These are phyloP conservation scores for Danielia oregonensis DNA, from an alignment of 805 yeast species.

Conservation along the genomic window DNA sequence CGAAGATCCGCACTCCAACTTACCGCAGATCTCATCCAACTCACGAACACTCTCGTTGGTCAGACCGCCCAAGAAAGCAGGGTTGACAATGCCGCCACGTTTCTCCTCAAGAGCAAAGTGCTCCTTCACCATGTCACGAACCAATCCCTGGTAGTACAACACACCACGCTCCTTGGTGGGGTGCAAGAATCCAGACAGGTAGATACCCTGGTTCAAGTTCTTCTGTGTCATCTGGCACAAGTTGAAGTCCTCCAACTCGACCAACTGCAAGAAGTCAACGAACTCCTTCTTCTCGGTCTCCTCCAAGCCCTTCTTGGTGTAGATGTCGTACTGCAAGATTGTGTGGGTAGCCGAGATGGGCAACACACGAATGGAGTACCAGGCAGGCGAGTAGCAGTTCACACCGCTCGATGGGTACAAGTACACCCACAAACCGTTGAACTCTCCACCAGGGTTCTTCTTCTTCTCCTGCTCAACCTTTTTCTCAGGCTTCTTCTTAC, in stretches of 20 bases:
- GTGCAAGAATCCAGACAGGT: constrained; percentile 56
- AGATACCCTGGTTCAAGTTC: constrained; percentile 58
- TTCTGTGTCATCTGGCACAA: constrained; percentile 57
- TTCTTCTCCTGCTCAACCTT: constrained; percentile 25
- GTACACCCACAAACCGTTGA: constrained; percentile 62
- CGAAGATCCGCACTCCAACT: constrained; percentile 42
- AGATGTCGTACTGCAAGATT: constrained; percentile 56
- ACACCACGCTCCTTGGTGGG: constrained; percentile 60
- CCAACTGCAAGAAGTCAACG: constrained; percentile 60
- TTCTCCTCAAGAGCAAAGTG: constrained; percentile 46
- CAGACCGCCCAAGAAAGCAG: constrained; percentile 45
- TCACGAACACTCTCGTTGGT: constrained; percentile 43
- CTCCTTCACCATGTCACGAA: constrained; percentile 53
- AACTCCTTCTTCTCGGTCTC: constrained; percentile 54
- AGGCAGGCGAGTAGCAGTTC: constrained; percentile 64
- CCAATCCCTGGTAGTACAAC: constrained; percentile 51
- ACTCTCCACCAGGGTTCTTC: constrained; percentile 56
- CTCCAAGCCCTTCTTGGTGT: constrained; percentile 54
- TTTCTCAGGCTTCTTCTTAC: constrained; percentile 25
- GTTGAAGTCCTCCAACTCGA: constrained; percentile 57
- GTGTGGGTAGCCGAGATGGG: constrained; percentile 54
- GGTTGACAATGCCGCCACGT: constrained; percentile 47
- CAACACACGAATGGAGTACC: constrained; percentile 59
- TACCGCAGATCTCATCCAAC: constrained; percentile 46
- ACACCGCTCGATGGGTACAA: constrained; percentile 58